Base-by-base conservation (phyloP, 2,329 filamentous ascomycete genomes). In the Alternaria gansuensis region DNA sequence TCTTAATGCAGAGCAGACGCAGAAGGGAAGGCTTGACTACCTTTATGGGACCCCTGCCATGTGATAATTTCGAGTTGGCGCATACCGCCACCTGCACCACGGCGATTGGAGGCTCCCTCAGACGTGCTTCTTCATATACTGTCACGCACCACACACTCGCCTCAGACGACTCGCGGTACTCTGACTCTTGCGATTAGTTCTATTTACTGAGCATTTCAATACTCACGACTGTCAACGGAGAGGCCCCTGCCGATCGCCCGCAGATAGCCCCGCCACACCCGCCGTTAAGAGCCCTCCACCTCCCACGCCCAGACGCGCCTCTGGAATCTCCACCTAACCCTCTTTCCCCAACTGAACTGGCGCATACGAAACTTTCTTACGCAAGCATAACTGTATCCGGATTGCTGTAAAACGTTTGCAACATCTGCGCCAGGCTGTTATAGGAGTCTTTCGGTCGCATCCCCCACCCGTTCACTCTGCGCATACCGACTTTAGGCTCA, bases 31-130 rank as follows among this genome's bases (percentile, higher is more conserved):
- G 60, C 51, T 44, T 51, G 59, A 53, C 55, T 53, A 52, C 55
- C 54, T 28, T 28, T 59, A 59, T 40, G 36, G n/a, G 46, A 67
- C 54, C 63, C 59, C 58, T 70, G 67, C 56, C 56, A 52, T 36
- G 54, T 68, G 39, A 33, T 29, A 45, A 45, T 40, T 40, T 45
- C 39, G 51, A 36, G 51, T 59, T 59, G 68, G 68, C 67, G 60
- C 40, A 58, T 57, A 34, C 63, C 66, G 69, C 71, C 70, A 72
- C 67, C 53, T 65, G 57, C 66, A 64, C 57, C 64, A 50, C 60
- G 48, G 63, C 63, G 59, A 71, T 65, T 64, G 63, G 66, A 65
- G 64, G 57, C 45, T 50, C n/a, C 33, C 57, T 56, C 62, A 41
- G 57, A 64, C 29, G 64, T 70, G 66, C 65, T 67, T 71, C 64